phyloP scores from a whole-genome alignment of 2,329 filamentous ascomycete genomes.

The Fusarium aywerte region DNA sequence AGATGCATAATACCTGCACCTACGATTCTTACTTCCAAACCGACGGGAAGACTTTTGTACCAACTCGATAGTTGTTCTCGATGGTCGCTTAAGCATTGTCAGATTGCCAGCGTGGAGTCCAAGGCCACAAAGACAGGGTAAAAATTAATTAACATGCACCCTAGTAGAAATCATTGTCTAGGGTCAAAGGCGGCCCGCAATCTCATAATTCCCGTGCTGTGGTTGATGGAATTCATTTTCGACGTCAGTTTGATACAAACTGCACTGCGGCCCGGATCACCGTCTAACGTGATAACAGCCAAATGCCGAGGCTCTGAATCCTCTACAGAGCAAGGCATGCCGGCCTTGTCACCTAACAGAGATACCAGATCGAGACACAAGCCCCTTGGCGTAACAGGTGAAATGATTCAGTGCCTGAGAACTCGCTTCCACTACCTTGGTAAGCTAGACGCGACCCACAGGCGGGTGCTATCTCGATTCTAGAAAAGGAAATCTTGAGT shows the following conservation, averaged over 20 bases:
- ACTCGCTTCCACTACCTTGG: constrained; percentile 36
- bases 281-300: constrained; percentile 30
- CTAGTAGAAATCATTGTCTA: constrained; percentile 37
- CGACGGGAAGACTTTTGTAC: constrained; percentile 9
- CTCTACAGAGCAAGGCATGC: constrained; percentile 14
- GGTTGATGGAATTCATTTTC: constrained; percentile 46
- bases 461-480: constrained; percentile 32
- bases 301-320: too few relatives aligned
- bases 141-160: constrained; percentile 2
- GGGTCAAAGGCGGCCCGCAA: constrained; percentile 36
- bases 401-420: constrained; percentile 36
- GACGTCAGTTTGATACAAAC: constrained; percentile 33
- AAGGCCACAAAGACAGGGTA: constrained; percentile 12
- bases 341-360: constrained; percentile 1
- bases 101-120: constrained; percentile 24
- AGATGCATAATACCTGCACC: constrained; percentile 17
- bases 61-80: neutral
- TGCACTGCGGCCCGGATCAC: constrained; percentile 15
- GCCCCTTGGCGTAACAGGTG: constrained; percentile 42
- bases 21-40: constrained; percentile 4
- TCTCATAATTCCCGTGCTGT: constrained; percentile 41
- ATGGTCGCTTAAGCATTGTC: constrained; percentile 20
- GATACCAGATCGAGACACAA: constrained; percentile 23
- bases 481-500: constrained; percentile 23
- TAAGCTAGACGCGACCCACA: constrained; percentile 19